Percentiles rank a stretch among this genome's conserved stretches.
These are phyloP conservation scores for rapeseed (Brassica napus) DNA, from an alignment of 345 rosid species.

Conservation along the genomic window DNA sequence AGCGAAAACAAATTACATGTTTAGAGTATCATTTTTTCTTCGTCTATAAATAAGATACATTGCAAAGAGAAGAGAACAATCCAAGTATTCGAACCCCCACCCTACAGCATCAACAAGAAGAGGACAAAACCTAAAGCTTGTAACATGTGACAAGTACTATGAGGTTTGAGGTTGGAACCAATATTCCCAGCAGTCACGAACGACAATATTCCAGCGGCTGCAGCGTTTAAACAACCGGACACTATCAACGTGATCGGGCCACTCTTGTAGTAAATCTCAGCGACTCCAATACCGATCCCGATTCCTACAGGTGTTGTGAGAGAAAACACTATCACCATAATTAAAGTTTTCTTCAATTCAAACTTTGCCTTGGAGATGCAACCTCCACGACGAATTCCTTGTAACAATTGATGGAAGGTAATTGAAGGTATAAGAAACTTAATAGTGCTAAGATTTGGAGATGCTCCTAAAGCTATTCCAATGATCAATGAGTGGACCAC, in stretches of 20 bases:
- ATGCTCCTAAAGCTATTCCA: background rate
- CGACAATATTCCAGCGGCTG: background rate
- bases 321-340: no score
- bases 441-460: background rate
- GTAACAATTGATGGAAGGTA: background rate
- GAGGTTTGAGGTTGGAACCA: background rate
- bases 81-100: background rate
- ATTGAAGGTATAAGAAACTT: background rate
- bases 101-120: background rate
- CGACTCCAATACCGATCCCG: background rate
- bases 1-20: background rate
- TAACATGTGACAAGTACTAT: background rate
- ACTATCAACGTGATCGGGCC: background rate
- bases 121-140: background rate
- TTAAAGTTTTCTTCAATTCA: no score
- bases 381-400: background rate
- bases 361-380: background rate
- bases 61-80: background rate
- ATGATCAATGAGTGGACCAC: background rate
- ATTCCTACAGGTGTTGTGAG: no score
- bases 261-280: background rate
- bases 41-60: no score
- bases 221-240: background rate
- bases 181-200: background rate
- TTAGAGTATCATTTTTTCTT: no score